Evolutionary conservation across 768 basidiomycete genomes (phyloP).

Genomic region (Suillus lakei): DNA sequence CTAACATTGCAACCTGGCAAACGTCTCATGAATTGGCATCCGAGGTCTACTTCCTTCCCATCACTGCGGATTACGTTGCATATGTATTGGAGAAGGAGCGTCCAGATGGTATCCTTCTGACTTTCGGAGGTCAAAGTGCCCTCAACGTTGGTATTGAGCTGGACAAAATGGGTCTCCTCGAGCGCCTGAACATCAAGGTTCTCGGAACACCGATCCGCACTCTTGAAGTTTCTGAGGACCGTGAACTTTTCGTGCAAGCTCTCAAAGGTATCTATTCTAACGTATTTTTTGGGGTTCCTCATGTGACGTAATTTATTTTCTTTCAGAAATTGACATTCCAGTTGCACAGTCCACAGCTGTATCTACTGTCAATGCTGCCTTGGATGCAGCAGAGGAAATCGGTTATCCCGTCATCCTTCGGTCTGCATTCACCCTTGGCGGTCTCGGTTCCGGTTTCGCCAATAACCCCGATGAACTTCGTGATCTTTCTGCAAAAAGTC

Average conservation of each 20-base stretch:
- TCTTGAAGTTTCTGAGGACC: conserved; percentile 95
- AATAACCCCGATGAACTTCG: conserved; percentile 93
- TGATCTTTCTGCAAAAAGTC: conserved; percentile 89
- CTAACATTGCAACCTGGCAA: conserved; percentile 99
- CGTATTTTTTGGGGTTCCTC: background rate
- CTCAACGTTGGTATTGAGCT: conserved; percentile 97
- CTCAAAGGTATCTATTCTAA: conserved; percentile 70
- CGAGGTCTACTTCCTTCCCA: conserved; percentile 96
- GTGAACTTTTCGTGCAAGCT: conserved; percentile 94
- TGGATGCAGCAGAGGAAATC: conserved; percentile 88
- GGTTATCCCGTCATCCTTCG: conserved; percentile 98
- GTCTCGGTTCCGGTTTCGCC: conserved; percentile 97
- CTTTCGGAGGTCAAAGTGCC: conserved; percentile 98
- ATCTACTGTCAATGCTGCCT: conserved; percentile 91
- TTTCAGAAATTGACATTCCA: conserved; percentile 93
- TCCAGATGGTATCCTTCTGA: conserved; percentile 95
- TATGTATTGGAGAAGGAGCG: conserved; percentile 98
- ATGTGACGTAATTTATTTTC: conserved; percentile 12
- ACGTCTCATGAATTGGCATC: conserved; percentile 97
- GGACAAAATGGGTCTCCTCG: conserved; percentile 95
- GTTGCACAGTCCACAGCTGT: conserved; percentile 96
- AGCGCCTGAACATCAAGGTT: conserved; percentile 90
- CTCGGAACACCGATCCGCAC: conserved; percentile 95
- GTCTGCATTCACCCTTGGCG: conserved; percentile 95
- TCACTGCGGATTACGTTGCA: conserved; percentile 97